Percentiles rank a stretch among this genome's conserved stretches.
Evolutionary conservation across 2,329 filamentous ascomycete species (phyloP).

Genomic region (Ascocoryne sarcoides): DNA sequence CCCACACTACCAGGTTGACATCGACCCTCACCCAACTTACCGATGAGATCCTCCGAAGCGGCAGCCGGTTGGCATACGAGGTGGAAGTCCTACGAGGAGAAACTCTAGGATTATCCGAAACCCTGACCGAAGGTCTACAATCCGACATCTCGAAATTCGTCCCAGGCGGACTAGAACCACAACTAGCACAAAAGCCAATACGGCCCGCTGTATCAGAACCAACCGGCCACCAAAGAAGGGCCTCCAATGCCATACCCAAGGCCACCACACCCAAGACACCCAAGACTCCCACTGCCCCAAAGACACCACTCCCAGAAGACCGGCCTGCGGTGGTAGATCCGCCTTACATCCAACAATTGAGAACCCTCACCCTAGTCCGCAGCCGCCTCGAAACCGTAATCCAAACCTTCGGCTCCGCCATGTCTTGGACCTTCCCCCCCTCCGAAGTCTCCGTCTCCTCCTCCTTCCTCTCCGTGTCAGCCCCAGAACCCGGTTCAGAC

Average conservation of each 20-base stretch:
- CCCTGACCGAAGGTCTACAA: constrained; percentile 62
- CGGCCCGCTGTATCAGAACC: constrained; percentile 22
- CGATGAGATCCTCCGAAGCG: constrained; percentile 87
- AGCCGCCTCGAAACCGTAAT: constrained; percentile 82
- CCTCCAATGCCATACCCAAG: constrained; percentile 16
- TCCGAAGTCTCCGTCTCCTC: constrained; percentile 78
- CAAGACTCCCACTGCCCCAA: constrained; percentile 9
- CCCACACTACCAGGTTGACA: constrained; percentile 77
- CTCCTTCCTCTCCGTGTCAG: constrained; percentile 83
- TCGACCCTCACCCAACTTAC: constrained; percentile 79
- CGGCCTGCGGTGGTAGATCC: constrained; percentile 38
- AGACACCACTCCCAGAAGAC: constrained; percentile 21
- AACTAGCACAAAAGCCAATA: constrained; percentile 15
- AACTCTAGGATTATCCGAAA: constrained; percentile 69
- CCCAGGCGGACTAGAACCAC: constrained; percentile 36
- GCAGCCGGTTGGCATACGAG: constrained; percentile 83
- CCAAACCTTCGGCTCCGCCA: constrained; percentile 85
- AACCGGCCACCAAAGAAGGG: constrained; percentile 19
- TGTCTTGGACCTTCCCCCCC: constrained; percentile 89
- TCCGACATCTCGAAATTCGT: constrained; percentile 68
- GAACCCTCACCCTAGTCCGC: constrained; percentile 74
- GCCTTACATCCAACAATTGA: constrained; percentile 66
- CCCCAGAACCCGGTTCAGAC: constrained; percentile 61
- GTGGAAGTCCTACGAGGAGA: constrained; percentile 90
- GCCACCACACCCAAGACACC: too few species aligned